These are phyloP conservation scores for Lentinula boryana DNA, from an alignment of 768 basidiomycete species.

Conservation along the genomic window DNA sequence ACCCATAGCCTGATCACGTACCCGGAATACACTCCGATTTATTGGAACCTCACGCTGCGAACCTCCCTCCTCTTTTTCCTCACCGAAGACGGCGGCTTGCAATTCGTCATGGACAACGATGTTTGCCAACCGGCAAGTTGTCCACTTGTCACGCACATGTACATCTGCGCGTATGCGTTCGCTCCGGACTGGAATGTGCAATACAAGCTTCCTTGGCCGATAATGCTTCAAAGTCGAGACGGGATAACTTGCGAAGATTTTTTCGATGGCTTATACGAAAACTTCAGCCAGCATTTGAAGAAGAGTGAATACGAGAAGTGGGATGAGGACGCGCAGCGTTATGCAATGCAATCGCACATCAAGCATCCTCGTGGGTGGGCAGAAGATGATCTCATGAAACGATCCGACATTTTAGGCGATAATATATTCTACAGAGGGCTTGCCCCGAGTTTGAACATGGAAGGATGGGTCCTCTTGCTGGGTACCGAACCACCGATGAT, in stretches of 20 bases:
- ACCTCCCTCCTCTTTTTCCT: slow-evolving; percentile 17
- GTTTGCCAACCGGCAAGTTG: slow-evolving; percentile 57
- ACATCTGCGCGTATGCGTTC: slow-evolving; percentile 46
- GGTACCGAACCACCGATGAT: slow-evolving; percentile 5
- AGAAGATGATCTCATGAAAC: slow-evolving; percentile 23
- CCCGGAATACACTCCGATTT: slow-evolving; percentile 21
- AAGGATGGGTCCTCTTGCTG: slow-evolving; percentile 35
- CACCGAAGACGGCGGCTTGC: slow-evolving; percentile 21
- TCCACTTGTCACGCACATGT: slow-evolving; percentile 53
- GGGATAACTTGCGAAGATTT: slow-evolving; percentile 51
- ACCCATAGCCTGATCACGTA: background rate
- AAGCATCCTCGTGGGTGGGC: slow-evolving; percentile 15
- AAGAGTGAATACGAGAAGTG: slow-evolving; percentile 31
- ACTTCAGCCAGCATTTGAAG: slow-evolving; percentile 33
- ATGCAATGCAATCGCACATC: slow-evolving; percentile 24
- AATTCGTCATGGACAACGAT: slow-evolving; percentile 26
- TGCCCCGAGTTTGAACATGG: slow-evolving; percentile 40
- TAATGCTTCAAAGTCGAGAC: slow-evolving; percentile 37
- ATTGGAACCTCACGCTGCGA: slow-evolving; percentile 39
- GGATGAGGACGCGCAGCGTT: slow-evolving; percentile 23
- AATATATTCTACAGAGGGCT: slow-evolving; percentile 46
- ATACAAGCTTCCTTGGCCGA: slow-evolving; percentile 45
- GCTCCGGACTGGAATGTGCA: slow-evolving; percentile 21
- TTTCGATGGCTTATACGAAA: slow-evolving; percentile 36
- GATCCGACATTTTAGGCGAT: slow-evolving; percentile 45